Base-by-base conservation (phyloP, 345 rosid species). In the Noccaea bulbosa region DNA sequence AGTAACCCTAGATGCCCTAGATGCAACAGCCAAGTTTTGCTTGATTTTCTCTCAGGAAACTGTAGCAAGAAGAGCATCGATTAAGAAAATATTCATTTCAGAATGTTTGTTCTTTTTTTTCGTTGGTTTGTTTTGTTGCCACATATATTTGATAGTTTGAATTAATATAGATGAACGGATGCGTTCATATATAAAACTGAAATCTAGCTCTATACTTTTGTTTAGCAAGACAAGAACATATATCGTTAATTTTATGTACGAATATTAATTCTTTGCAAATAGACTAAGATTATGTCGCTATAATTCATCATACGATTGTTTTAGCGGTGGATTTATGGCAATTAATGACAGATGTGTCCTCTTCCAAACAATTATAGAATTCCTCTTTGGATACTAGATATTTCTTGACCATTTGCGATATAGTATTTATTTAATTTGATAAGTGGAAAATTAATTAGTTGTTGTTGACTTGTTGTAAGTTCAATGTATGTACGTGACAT, bases 1-100 rank as follows among this genome's bases (percentile, higher is more conserved):
- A 69, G 66, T 46, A 57, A 76, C 53, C 75, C 79, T 62, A 69
- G 55, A 76, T 76, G 79, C 48, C 79, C 79, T 54, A 76, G 70
- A 70, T 76, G 79, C 75, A 76, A 70, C 37, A 76, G 53, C 22
- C 74, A 69, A 30, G 79, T 76, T 47, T 76, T 76, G 71, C 34
- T 76, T 63, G 66, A 76, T 63, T 76, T 76, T 76, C 61, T 76
- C 41, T 22, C 60, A 22, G 33, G 27, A 47, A 69, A 76, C 60
- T 3, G 46, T 17, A 64, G 15, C 71, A 70, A 70, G 34, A 69
- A 70, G 8, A 69, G 4, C 5, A 53, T 8, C 53, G 20, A 56
- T 27, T 38, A 62, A 62, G 27, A n/a, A 15, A 17, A 39, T 43
- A 24, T 35, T 27, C 38, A 27, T 37, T 32, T 49, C 41, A 40